phyloP scores from a whole-genome alignment of 805 yeast genomes.

The Ogataea wickerhamii region DNA sequence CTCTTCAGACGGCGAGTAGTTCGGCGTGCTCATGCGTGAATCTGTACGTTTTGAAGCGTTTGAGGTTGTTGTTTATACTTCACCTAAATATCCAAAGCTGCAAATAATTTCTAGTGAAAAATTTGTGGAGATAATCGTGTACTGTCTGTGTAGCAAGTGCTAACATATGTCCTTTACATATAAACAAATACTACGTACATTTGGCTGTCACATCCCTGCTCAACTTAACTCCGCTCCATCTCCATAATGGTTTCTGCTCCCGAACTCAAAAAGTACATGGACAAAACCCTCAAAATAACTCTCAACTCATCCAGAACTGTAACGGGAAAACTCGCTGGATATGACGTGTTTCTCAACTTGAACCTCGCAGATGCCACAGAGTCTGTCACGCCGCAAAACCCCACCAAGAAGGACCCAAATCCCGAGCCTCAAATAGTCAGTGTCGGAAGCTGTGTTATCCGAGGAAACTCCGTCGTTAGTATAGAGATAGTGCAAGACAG shows the following conservation, averaged over 20 bases:
- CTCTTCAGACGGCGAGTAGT: too few species aligned
- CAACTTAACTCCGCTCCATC: too few species aligned
- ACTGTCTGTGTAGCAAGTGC: too few species aligned
- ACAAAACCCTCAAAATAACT: conserved; percentile 67
- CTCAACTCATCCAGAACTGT: conserved; percentile 77
- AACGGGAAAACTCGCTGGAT: conserved; percentile 81
- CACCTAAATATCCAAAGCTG: not conserved
- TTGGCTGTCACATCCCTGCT: too few species aligned
- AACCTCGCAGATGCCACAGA: conserved; percentile 30
- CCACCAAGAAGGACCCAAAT: conserved; percentile 4
- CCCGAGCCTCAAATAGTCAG: conserved; percentile 18
- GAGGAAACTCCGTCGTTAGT: conserved; percentile 52
- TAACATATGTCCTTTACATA: too few species aligned
- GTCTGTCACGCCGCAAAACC: conserved; percentile 6
- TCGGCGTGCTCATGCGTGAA: too few species aligned
- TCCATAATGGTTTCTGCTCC: conserved; percentile 37
- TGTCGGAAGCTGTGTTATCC: conserved; percentile 39
- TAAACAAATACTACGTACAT: too few species aligned
- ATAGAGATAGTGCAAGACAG: conserved; percentile 41
- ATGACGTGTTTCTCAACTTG: conserved; percentile 52
- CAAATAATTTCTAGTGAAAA: too few species aligned
- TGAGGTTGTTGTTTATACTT: not conserved
- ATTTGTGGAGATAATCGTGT: too few species aligned
- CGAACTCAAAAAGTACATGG: conserved; percentile 59
- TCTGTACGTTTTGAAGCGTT: too few species aligned